Base-by-base conservation (phyloP, 257 asterid species). In the Salvia splendens region DNA sequence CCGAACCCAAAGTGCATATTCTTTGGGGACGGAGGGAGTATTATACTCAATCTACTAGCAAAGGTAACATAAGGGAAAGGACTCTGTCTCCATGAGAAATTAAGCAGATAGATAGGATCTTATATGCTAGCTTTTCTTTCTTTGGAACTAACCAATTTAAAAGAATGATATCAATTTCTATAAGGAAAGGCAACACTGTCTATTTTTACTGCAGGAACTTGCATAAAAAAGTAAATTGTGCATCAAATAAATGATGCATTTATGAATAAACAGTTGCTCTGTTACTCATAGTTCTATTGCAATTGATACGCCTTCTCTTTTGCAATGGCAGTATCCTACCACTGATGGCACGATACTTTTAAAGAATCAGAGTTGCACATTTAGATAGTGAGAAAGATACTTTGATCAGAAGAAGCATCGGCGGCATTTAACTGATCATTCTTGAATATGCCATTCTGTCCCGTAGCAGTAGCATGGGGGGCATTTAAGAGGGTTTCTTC, bases 401-500 rank as follows among this genome's bases (percentile, higher is more conserved):
- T 69, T 67, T 86, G 95, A 64, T 87, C 98, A 14, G 84, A 70
- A 66, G 93, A 80, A 75, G 57, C 76, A 66, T 88, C 97, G 64
- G 73, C 64, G 62, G 80, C 79, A 74, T 78, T 86, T 61, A 63
- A 36, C 80, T 91, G 97, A 70, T 91, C 96, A 6, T 87, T 86
- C 85, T 79, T 87, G 74, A 84, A 66, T 65, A 82, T 62, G 64
- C 98, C 93, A 77, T 91, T 94, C 84, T 87, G 96, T 56, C 93
- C 96, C 74, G 73, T 53, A 38, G 77, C 91, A 72, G 96, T 84
- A 47, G 96, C 92, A 69, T 68, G 85, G 58, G 97, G 98, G 64
- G 99, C 95, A 87, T 81, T 80, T 77, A 85, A 65, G 61, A 94
- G 83, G 67, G 99, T 98, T 81, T 91, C 96, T 77, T 94, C 99